Evolutionary conservation across 208 protist genomes (phyloP), one percentile per base, ranked within the genome.

Genomic region (Leishmania gerbilli): DNA sequence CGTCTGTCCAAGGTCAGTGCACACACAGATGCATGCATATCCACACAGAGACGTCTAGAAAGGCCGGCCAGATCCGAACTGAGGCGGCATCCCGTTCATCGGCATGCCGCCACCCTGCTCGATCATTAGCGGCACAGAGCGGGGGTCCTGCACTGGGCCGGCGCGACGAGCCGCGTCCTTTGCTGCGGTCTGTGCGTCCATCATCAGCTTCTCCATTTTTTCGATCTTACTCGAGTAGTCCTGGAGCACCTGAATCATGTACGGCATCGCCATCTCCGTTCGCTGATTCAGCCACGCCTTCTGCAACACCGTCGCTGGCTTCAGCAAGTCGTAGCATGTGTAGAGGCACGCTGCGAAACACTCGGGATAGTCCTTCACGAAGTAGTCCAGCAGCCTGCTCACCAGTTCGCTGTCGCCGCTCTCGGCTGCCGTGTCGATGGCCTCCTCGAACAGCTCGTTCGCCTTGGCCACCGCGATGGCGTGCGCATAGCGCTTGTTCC

Each of bases 261-360:
- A 99, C 71, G 99, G 99, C 99, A 99, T 99, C 9, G 95, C 98
- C 78, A 99, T 95, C 81, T 99, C 99, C 9, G 94, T 98, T 76
- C 99, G 93, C 75, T 98, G 92, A 86, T 99, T 94, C 76, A 98
- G 88, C 99, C 99, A 99, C 34, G 99, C 98, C 55, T 99, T 97
- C 92, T 99, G 99, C 71, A 99, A 77, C 47, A 99, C 99, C 2
- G 99, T 92, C 71, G 99, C 95, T 21, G 98, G 97, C 47, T 88
- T 72, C 68, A 99, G 76, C 24, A 99, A 88, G 72, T 99, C 98
- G 89, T 99, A 99, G 91, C 99, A 99, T 17, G 96, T 97, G 92
- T 99, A 99, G 3, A 99, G 90, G 84, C 89, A 95, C 4, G 98
- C 95, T 13, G 96, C 96, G 81, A 99, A 99, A 85, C 96, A 99